A percentile compares a stretch with the other conserved stretches of the same genome.
These are phyloP conservation scores for Alopecurus myosuroides DNA, from an alignment of 176 grass and related monocot species.

Conservation along the genomic window DNA sequence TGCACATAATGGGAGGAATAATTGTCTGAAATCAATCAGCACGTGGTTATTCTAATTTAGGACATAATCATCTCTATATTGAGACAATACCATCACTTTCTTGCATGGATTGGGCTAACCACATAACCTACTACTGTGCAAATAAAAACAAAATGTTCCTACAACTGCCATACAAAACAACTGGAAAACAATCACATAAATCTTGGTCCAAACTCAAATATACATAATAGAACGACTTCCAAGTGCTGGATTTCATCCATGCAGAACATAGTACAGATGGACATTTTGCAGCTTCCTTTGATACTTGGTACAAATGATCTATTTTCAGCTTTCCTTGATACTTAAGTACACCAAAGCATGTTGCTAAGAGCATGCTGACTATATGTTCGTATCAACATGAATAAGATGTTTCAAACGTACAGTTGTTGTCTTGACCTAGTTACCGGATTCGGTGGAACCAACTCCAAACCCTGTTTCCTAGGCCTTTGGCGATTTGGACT, in stretches of 20 bases:
- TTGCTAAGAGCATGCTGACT: background rate
- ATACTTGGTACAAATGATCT: background rate
- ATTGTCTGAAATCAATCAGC: no score
- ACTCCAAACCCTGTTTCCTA: background rate
- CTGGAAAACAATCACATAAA: no score
- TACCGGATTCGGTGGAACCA: background rate
- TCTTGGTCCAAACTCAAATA: background rate
- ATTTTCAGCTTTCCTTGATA: background rate
- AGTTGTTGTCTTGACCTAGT: background rate
- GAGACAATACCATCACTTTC: background rate
- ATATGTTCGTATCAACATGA: background rate
- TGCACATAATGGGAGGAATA: background rate
- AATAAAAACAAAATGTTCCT: background rate
- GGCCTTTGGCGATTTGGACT: background rate
- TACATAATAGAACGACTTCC: background rate
- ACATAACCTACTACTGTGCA: background rate
- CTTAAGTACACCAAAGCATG: background rate
- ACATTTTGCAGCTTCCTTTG: background rate
- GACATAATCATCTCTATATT: background rate
- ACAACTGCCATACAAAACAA: no score
- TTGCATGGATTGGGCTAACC: background rate
- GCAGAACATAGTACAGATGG: background rate
- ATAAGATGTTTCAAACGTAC: conserved; percentile 11
- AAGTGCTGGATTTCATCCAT: background rate
- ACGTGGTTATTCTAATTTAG: background rate